These are phyloP conservation scores for Hsuehochloa calcarea DNA, from an alignment of 176 grass and related monocot genomes.

Conservation along the genomic window DNA sequence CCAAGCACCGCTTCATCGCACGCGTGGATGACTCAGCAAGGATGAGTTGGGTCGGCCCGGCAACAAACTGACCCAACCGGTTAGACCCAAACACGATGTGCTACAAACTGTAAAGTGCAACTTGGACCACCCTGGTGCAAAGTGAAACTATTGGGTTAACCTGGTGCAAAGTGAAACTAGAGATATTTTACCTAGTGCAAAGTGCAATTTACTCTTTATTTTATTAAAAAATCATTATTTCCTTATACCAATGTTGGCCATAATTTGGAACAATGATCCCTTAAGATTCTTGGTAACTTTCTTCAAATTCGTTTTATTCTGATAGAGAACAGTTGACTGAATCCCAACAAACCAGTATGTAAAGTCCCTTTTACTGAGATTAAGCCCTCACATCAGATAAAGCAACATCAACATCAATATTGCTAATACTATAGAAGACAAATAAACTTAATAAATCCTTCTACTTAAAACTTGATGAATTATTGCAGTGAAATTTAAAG, in stretches of 20 bases:
- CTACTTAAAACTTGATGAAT: neutral
- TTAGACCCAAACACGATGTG: too few relatives aligned
- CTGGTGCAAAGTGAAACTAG: too few relatives aligned
- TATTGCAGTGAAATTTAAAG: neutral
- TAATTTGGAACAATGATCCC: neutral
- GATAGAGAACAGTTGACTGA: neutral
- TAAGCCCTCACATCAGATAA: neutral
- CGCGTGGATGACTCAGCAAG: too few relatives aligned
- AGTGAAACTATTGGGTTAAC: too few relatives aligned
- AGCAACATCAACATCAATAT: neutral
- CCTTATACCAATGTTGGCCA: neutral
- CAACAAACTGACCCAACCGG: too few relatives aligned
- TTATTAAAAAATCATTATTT: too few relatives aligned
- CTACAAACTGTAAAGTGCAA: too few relatives aligned
- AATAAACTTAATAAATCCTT: neutral
- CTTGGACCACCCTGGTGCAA: too few relatives aligned
- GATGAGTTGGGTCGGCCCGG: too few relatives aligned
- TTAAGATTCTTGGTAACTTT: neutral
- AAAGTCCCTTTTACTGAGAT: neutral
- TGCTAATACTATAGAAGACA: neutral
- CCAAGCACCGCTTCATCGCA: too few relatives aligned
- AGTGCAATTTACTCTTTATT: too few relatives aligned
- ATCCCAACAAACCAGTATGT: neutral
- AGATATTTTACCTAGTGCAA: rapidly evolving
- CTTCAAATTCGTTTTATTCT: neutral